Evolutionary conservation across 352 stramenopile genomes (phyloP), one percentile per base, ranked within the genome.

Genomic region (Globisporangium iwayamae): DNA sequence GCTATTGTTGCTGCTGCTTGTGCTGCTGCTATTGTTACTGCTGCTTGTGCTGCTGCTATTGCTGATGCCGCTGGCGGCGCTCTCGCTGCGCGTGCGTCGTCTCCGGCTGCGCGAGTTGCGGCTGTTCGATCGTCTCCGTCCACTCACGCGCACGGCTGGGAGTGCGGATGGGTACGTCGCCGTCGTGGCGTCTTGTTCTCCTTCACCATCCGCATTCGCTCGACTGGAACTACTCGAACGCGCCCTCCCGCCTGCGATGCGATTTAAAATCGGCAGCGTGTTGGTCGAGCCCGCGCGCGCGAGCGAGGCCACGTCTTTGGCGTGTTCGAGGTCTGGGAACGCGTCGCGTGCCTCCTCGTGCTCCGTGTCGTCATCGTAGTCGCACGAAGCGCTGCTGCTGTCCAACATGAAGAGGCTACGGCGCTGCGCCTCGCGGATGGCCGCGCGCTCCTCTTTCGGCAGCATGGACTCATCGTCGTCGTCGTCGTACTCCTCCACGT

Each of bases 361-460:
- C 65, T 84, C 60, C 63, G 69, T 52, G 75, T 74, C 20, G 76
- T 76, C 60, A 65, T 75, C 41, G 68, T 78, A 53, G 72, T 72
- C 47, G 76, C 69, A 55, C 2, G 32, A 36, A 36, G 9, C 39
- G 39, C 3, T 14, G 39, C 43, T 18, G 16, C 18, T 18, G 62
- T 73, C 30, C 47, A 14, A 7, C 51, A 59, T 25, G 52, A 66
- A 66, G 20, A 66, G n/a, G 1, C 9, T n/a, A 28, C 60, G 60
- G 36, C 39, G 60, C 39, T 54, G 48, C 9, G 54, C 30, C 30
- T 45, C 30, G 30, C n/a, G 28, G 16, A 39, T n/a, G 9, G 34
- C 48, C 45, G n/a, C 58, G 46, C n/a, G 25, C 39, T 62, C 47
- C 14, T 56, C 59, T 25, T 25, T 8, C 3, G 8, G 28, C 22